Conservation (phyloP, 164 flowering plant genomes). For the Liriodendron chinense region DNA sequence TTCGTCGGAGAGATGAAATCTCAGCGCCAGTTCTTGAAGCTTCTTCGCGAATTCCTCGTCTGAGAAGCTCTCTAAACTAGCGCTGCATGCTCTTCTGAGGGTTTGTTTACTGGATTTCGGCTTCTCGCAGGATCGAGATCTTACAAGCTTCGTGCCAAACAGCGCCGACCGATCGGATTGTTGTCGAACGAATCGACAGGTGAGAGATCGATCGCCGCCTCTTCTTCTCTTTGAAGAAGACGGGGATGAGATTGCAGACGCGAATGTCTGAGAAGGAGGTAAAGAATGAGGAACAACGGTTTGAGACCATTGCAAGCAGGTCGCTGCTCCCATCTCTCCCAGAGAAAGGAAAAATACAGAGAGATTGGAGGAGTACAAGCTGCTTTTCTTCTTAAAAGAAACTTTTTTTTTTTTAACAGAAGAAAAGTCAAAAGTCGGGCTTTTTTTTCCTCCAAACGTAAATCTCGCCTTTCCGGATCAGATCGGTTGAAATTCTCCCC, state of each 20-base stretch:
- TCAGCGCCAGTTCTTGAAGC: constrained; percentile 50
- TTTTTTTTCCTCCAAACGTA: background rate
- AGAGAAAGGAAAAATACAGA: constrained; percentile 2
- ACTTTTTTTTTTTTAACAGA: no score
- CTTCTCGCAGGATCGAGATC: constrained; percentile 37
- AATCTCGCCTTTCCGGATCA: background rate
- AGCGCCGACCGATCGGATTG: constrained; percentile 29
- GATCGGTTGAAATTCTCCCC: background rate
- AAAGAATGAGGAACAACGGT: constrained; percentile 40
- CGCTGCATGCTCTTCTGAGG: constrained; percentile 43
- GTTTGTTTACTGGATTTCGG: constrained; percentile 5
- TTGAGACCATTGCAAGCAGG: constrained; percentile 57
- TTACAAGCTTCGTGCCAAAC: constrained; percentile 31
- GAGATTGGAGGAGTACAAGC: background rate
- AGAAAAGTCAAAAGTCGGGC: background rate
- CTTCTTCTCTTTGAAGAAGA: constrained; percentile 23
- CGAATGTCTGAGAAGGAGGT: constrained; percentile 41
- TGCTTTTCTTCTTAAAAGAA: background rate
- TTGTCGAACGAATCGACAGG: constrained; percentile 22
- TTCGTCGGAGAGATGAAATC: constrained; percentile 40
- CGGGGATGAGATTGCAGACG: constrained; percentile 46
- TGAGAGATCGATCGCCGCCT: constrained; percentile 22
- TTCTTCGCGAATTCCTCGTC: constrained; percentile 64
- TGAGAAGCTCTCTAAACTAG: constrained; percentile 47
- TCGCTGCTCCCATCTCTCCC: constrained; percentile 46